Base-by-base conservation (phyloP, 805 yeast genomes). In the Spathaspora girioi region DNA sequence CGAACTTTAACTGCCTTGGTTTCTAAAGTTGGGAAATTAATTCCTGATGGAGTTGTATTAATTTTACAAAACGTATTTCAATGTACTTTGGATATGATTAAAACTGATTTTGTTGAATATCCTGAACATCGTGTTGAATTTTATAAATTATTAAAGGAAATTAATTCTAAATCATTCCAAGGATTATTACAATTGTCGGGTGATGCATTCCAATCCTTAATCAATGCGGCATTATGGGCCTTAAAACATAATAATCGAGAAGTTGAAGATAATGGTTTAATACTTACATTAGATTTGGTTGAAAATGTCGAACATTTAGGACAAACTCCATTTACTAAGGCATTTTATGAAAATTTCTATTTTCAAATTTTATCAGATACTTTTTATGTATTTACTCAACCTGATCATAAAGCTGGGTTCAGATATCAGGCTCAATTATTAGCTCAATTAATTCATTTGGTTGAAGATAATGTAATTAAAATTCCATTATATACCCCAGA, bases 121-220 rank as follows among this genome's bases (percentile, higher is more conserved):
- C 99, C 98, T 11, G 99, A 94, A 68, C 97, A 93, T 73, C 83
- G 99, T 64, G 96, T 93, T 51, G 98, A 92, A 66, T 94, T 94
- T 68, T 94, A 93, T 75, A 88, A 87, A 71, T 77, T 94, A 50
- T 78, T 94, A 65, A 86, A 92, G 60, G 96, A 89, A 53, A 93
- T 94, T 63, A 87, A 94, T 68, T 70, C 84, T 59, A 86, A 87
- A 64, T 85, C 94, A 15, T 94, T 94, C 78, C 80, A 82, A 52
- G 96, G 97, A 0, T 78, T 94, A 58, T 76, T 90, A 54, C 88
- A 90, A 67, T 79, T 94, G 56, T 96, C 97, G 9, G 93, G 96
- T 2, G 91, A 84, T 56, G 96, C 96, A 20, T 93, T 94, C 79
- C 91, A 88, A 64, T 80, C 90, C 53, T 86, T 94, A 51, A 84